Conservation (phyloP, 2,329 filamentous ascomycete genomes). For the Colletotrichum sp. region DNA sequence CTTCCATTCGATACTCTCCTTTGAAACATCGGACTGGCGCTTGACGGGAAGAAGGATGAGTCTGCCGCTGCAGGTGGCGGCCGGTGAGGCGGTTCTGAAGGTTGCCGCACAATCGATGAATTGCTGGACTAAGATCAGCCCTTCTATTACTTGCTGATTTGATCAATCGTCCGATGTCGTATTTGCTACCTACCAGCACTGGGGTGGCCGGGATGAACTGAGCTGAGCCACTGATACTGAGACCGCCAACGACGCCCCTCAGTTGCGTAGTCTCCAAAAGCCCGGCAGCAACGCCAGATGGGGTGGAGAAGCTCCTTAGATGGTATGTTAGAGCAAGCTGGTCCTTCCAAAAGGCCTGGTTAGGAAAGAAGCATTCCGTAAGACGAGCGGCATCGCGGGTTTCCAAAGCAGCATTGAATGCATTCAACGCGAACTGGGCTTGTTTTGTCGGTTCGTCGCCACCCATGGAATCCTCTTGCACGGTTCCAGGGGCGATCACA, state of each 20-base stretch:
- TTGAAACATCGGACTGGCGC: background rate
- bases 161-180: background rate
- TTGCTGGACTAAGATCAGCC: background rate
- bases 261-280: background rate
- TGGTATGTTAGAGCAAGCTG: conserved; percentile 13
- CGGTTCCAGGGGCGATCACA: background rate
- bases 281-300: background rate
- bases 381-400: background rate
- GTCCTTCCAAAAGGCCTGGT: conserved; percentile 6
- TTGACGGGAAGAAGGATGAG: conserved; percentile 32
- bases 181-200: background rate
- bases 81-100: conserved; percentile 36
- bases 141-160: background rate
- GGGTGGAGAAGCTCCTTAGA: background rate
- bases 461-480: background rate
- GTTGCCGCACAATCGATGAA: conserved; percentile 24
- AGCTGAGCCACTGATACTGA: background rate
- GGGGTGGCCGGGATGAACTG: background rate
- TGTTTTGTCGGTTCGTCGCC: background rate
- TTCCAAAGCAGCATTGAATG: background rate
- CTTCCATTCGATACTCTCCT: conserved; percentile 29
- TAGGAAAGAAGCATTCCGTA: background rate
- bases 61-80: conserved; percentile 32
- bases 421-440: background rate
- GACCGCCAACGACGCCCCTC: background rate